phyloP scores from a whole-genome alignment of 2,329 filamentous ascomycete genomes.

The Stachybotrys echinatus region DNA sequence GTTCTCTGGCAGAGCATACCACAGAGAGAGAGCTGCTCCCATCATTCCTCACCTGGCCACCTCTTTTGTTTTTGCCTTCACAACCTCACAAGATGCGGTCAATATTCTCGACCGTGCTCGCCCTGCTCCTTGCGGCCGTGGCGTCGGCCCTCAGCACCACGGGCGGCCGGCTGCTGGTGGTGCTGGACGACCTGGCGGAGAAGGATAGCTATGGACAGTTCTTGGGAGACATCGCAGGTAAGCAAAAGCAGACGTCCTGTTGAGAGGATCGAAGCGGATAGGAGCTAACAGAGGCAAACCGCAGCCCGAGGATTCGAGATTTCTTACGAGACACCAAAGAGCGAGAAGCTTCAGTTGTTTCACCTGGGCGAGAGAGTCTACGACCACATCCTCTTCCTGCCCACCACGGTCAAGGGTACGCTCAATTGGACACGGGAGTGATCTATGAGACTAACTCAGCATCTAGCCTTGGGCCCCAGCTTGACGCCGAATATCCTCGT shows the following conservation, averaged over 20 bases:
- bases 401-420: conserved; percentile 82
- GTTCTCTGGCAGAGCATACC: neutral
- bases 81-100: conserved; percentile 58
- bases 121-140: conserved; percentile 60
- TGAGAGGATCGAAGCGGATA: no score
- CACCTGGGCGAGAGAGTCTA: conserved; percentile 80
- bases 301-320: conserved; percentile 79
- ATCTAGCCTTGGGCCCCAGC: conserved; percentile 74
- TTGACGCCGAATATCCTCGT: conserved; percentile 81
- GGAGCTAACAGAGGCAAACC: conserved; percentile 17
- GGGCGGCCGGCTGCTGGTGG: conserved; percentile 75
- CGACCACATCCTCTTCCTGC: conserved; percentile 87
- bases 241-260: conserved; percentile 16
- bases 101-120: conserved; percentile 58
- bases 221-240: conserved; percentile 66
- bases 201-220: conserved; percentile 82
- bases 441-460: conserved; percentile 4
- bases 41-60: conserved; percentile 9
- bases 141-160: conserved; percentile 73
- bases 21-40: conserved; percentile 15
- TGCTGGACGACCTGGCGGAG: conserved; percentile 77
- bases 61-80: neutral
- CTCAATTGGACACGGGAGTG: neutral
- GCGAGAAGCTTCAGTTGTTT: conserved; percentile 72
- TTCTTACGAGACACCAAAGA: conserved; percentile 78